These are phyloP conservation scores for Torulaspora pretoriensis DNA, from an alignment of 1,139 yeast species.

Conservation along the genomic window DNA sequence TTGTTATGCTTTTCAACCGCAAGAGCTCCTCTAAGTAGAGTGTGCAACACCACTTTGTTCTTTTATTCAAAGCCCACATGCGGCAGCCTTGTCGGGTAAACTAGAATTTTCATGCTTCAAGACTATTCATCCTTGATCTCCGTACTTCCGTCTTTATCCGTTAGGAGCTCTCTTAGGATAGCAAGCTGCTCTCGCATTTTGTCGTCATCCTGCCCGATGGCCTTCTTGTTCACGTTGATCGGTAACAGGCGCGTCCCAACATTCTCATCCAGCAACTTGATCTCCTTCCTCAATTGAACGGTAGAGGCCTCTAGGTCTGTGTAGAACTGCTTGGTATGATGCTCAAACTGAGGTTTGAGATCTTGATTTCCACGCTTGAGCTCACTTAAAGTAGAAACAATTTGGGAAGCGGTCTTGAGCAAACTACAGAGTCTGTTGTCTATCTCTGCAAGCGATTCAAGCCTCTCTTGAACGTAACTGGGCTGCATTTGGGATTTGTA, in stretches of 20 bases:
- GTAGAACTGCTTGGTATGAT: constrained; percentile 30
- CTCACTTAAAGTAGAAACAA: constrained; percentile 37
- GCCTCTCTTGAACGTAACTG: constrained; percentile 39
- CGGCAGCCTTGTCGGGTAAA: no score
- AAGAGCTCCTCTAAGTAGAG: no score
- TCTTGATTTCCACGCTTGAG: constrained; percentile 31
- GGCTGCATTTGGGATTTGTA: constrained; percentile 26
- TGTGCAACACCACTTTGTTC: neutral
- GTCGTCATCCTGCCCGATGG: constrained; percentile 35
- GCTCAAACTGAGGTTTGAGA: constrained; percentile 30
- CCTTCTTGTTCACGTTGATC: constrained; percentile 32
- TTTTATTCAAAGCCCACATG: neutral
- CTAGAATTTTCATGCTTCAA: neutral
- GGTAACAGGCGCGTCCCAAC: constrained; percentile 33
- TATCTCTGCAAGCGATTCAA: constrained; percentile 38
- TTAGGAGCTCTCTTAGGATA: constrained; percentile 9
- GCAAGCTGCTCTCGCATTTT: constrained; percentile 30
- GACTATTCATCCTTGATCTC: neutral
- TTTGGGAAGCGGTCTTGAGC: constrained; percentile 40
- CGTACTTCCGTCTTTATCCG: neutral
- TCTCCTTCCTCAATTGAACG: constrained; percentile 26
- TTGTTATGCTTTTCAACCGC: no score
- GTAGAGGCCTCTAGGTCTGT: constrained; percentile 26
- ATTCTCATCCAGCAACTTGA: constrained; percentile 32
- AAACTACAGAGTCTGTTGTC: constrained; percentile 40